Base-by-base conservation (phyloP, 2,329 filamentous ascomycete genomes). In the Penicillium sp. region DNA sequence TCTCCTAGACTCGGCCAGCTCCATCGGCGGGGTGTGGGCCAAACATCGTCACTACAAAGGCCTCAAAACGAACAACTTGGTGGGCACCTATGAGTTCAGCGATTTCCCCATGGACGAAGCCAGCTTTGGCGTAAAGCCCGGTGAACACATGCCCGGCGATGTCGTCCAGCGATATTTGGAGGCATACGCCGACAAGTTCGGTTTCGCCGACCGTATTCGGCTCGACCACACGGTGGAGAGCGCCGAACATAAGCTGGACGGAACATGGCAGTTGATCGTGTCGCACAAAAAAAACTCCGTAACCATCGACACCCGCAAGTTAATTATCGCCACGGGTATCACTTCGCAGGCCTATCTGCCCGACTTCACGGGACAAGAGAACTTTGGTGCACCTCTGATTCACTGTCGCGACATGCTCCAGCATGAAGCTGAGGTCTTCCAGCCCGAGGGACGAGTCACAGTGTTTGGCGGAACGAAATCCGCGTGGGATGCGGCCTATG, bases 21-120 rank as follows among this genome's bases (percentile, higher is more conserved):
- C 81, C 0, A 63, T 85, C 5, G 89, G 88, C 1, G 88, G 89
- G 4, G 84, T 85, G 15, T 92, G 88, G 88, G 81, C 84, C 8
- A 75, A 82, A 51, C 75, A 86, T 34, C 80, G 87, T 1, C 71
- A 90, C 0, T 77, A 91, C 66, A 81, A 84, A 0, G 84, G 83
- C 1, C 77, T 93, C 45, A 87, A 85, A 62, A 85, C 82, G 48
- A 92, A 93, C 70, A 91, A 91, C 63, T 80, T 89, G 66, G 68
- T 86, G 10, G 87, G 88, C 2, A 87, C 83, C 0, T 89, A 86
- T 60, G 86, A 92, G 67, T 90, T 82, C 62, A 83, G 84, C 0
- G 88, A 90, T 61, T 89, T 88, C 54, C 86, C 87, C 16, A 87
- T 92, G 84, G 76, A 79, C 52, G 69, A 74, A 7, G 78, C 78